A percentile compares a stretch with the other conserved stretches of the same genome.
Conservation (phyloP, 2,329 filamentous ascomycete species). For the Trichoderma asperellum region DNA sequence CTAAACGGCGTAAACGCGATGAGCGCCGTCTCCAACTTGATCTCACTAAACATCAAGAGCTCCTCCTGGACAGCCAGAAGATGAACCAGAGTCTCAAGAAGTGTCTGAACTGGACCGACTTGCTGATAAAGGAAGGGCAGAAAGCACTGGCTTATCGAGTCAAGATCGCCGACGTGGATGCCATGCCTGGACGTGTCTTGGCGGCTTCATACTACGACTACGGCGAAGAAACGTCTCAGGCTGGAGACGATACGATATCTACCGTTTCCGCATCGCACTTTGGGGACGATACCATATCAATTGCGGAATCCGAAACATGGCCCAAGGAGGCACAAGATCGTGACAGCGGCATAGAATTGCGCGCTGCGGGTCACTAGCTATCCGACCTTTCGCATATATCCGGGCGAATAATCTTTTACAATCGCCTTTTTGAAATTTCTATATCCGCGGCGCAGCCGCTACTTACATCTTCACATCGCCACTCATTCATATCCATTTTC, state of each 20-base stretch:
- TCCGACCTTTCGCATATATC: neutral
- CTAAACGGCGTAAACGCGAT: constrained; percentile 67
- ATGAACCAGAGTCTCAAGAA: constrained; percentile 93
- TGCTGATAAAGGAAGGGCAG: constrained; percentile 84
- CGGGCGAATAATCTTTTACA: neutral
- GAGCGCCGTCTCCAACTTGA: constrained; percentile 84
- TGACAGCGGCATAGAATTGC: constrained; percentile 58
- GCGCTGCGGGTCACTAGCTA: constrained; percentile 44
- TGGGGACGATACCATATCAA: constrained; percentile 34
- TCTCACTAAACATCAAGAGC: constrained; percentile 82
- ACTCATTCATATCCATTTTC: constrained; percentile 12
- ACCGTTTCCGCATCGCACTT: constrained; percentile 26
- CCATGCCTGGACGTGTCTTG: constrained; percentile 72
- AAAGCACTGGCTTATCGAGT: constrained; percentile 86
- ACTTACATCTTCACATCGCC: constrained; percentile 17
- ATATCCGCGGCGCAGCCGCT: constrained; percentile 8
- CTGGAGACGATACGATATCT: constrained; percentile 34
- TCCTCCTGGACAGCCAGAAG: constrained; percentile 88
- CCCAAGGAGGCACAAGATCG: constrained; percentile 51
- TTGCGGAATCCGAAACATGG: constrained; percentile 37
- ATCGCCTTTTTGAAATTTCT: neutral
- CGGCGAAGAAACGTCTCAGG: constrained; percentile 37
- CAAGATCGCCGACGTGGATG: constrained; percentile 73
- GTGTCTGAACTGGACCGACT: constrained; percentile 87
- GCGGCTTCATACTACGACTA: constrained; percentile 66